These are phyloP conservation scores for Yamadazyma takamatsuzukensis DNA, from an alignment of 805 yeast species.

Conservation along the genomic window DNA sequence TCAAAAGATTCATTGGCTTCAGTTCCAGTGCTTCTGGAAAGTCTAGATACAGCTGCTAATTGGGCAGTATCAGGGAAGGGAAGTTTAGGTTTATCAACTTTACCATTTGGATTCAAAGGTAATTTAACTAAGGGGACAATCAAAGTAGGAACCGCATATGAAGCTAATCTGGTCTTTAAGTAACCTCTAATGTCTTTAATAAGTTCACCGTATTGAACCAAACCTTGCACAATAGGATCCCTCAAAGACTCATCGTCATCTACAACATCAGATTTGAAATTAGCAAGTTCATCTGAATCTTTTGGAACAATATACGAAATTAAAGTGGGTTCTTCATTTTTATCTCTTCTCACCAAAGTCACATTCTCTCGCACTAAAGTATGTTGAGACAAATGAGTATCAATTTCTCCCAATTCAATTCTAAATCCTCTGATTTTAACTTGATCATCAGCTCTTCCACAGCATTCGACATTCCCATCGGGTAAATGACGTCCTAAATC, in stretches of 20 bases:
- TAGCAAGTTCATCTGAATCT: conserved; percentile 41
- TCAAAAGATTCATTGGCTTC: conserved; percentile 51
- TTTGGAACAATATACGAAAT: conserved; percentile 89
- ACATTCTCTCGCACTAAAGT: conserved; percentile 88
- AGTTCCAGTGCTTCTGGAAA: conserved; percentile 42
- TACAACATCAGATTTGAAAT: conserved; percentile 49
- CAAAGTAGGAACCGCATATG: conserved; percentile 89
- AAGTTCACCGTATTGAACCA: conserved; percentile 70
- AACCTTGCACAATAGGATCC: conserved; percentile 73
- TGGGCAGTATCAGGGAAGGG: conserved; percentile 94
- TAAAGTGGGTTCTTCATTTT: conserved; percentile 87
- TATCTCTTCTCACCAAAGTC: conserved; percentile 87
- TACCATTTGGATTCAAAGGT: conserved; percentile 97
- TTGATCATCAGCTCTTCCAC: conserved; percentile 99
- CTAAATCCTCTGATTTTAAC: conserved; percentile 98
- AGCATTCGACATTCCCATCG: conserved; percentile 96
- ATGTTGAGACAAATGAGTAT: conserved; percentile 94
- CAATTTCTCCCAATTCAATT: conserved; percentile 97
- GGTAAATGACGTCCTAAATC: conserved; percentile 96
- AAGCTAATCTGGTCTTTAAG: conserved; percentile 83
- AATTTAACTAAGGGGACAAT: conserved; percentile 81
- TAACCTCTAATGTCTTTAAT: conserved; percentile 73
- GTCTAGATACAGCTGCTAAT: conserved; percentile 65
- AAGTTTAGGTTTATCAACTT: conserved; percentile 93
- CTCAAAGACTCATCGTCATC: conserved; percentile 37